phyloP scores from a whole-genome alignment of 495 filamentous ascomycete species.

The Podospora conica region DNA sequence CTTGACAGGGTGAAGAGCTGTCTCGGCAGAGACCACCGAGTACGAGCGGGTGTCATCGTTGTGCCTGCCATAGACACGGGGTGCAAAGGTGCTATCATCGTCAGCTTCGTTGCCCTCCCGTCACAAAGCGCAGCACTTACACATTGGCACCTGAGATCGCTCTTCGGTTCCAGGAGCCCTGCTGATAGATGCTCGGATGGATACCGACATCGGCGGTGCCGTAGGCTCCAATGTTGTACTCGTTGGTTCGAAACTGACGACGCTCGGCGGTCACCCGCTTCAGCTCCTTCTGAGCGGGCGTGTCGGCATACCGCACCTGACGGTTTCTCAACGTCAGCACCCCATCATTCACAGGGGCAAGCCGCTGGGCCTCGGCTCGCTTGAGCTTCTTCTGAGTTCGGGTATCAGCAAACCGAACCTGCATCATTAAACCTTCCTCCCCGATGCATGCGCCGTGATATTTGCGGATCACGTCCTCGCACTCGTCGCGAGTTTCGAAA shows the following conservation, averaged over 20 bases:
- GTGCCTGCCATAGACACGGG: constrained; percentile 19
- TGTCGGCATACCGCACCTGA: constrained; percentile 86
- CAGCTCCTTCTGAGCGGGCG: constrained; percentile 88
- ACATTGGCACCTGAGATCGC: constrained; percentile 10
- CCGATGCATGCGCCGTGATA: constrained; percentile 70
- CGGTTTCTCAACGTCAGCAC: background rate
- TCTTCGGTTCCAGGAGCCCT: constrained; percentile 30
- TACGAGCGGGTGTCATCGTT: constrained; percentile 12
- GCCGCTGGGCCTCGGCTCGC: constrained; percentile 79
- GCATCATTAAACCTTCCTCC: constrained; percentile 69
- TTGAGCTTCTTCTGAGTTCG: constrained; percentile 93
- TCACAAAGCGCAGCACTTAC: background rate
- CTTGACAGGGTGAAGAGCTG: constrained; percentile 21
- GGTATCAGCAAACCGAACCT: constrained; percentile 94
- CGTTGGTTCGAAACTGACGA: constrained; percentile 86
- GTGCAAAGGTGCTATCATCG: constrained; percentile 20
- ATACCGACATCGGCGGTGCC: constrained; percentile 48
- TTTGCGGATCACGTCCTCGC: constrained; percentile 74
- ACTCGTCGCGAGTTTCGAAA: constrained; percentile 81
- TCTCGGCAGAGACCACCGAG: constrained; percentile 13
- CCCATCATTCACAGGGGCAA: constrained; percentile 78
- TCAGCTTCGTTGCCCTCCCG: constrained; percentile 11
- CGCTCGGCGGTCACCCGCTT: constrained; percentile 91
- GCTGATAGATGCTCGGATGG: constrained; percentile 39
- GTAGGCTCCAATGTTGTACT: constrained; percentile 73